phyloP scores from a whole-genome alignment of 73 alveolate species.

The Paramecium bursaria region DNA sequence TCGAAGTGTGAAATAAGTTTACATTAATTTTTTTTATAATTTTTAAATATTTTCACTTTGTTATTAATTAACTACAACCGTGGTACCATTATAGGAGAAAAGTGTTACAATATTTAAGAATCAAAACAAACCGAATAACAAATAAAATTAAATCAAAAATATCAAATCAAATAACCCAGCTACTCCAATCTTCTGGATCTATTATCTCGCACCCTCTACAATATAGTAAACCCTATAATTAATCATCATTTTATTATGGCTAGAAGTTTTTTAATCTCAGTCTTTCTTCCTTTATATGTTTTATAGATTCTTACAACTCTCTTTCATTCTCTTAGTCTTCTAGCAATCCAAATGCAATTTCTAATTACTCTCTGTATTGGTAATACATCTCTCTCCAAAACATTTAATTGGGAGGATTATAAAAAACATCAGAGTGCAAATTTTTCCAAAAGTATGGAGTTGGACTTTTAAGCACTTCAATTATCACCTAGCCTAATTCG shows the following conservation, averaged over 20 bases:
- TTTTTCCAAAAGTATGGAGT: conserved; percentile 70
- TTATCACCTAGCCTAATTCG: conserved; percentile 48
- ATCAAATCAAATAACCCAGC: conserved; percentile 33
- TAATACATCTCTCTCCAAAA: conserved; percentile 69
- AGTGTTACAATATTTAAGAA: too few species aligned
- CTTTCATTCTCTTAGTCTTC: conserved; percentile 68
- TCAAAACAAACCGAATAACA: too few species aligned
- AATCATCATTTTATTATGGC: background rate
- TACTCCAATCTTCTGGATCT: conserved; percentile 38
- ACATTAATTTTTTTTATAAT: too few species aligned
- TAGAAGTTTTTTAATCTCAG: conserved; percentile 27
- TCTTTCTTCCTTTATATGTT: conserved; percentile 33
- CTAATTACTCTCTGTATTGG: conserved; percentile 61
- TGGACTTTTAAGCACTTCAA: conserved; percentile 59
- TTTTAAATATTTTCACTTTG: too few species aligned
- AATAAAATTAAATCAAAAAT: too few species aligned
- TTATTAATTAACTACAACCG: too few species aligned
- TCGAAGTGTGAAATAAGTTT: too few species aligned
- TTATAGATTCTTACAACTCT: conserved; percentile 46
- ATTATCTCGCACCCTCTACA: conserved; percentile 27
- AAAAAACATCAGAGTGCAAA: conserved; percentile 52
- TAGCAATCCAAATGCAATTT: conserved; percentile 65
- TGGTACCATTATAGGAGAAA: too few species aligned
- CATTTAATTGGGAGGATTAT: conserved; percentile 62
- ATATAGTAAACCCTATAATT: conserved; percentile 27